A percentile compares a stretch with the other conserved stretches of the same genome.
Evolutionary conservation across 495 filamentous ascomycete species (phyloP).

Genomic region (Ramalina intermedia): DNA sequence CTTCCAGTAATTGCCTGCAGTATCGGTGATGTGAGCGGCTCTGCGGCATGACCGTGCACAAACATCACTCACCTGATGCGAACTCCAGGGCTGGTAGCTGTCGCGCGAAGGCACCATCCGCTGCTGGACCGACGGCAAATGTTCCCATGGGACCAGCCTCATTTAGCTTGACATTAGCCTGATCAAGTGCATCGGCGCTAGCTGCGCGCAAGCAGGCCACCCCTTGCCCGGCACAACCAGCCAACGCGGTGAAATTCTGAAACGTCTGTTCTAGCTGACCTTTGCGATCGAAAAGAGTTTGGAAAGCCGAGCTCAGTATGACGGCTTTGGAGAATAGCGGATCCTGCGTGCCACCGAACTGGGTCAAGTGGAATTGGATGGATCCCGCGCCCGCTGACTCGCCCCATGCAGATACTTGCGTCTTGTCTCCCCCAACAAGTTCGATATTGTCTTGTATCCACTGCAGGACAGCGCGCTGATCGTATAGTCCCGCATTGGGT

Average conservation of each 20-base stretch:
- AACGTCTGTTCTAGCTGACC: constrained; percentile 26
- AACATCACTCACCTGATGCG: constrained; percentile 16
- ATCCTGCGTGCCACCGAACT: constrained; percentile 26
- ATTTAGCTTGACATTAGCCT: constrained; percentile 27
- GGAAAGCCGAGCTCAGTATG: constrained; percentile 35
- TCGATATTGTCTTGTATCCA: constrained; percentile 25
- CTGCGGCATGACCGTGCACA: not conserved
- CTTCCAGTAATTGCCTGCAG: constrained; percentile 22
- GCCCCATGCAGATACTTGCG: constrained; percentile 31
- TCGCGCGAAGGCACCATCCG: constrained; percentile 30
- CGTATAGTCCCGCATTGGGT: constrained; percentile 36
- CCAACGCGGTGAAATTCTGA: constrained; percentile 27
- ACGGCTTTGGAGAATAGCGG: constrained; percentile 33
- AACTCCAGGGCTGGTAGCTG: constrained; percentile 31
- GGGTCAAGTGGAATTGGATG: constrained; percentile 27
- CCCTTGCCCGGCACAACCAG: constrained; percentile 31
- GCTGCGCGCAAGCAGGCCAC: constrained; percentile 28
- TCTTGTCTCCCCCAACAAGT: constrained; percentile 31
- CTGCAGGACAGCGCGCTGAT: constrained; percentile 32
- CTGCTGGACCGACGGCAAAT: constrained; percentile 29
- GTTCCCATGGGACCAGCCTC: constrained; percentile 22
- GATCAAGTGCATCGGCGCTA: constrained; percentile 21
- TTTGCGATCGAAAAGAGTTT: constrained; percentile 26
- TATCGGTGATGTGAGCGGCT: not conserved
- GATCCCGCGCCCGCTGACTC: constrained; percentile 28